Base-by-base conservation (phyloP, 23 red algal species). In the Cyanidium caldarium region DNA sequence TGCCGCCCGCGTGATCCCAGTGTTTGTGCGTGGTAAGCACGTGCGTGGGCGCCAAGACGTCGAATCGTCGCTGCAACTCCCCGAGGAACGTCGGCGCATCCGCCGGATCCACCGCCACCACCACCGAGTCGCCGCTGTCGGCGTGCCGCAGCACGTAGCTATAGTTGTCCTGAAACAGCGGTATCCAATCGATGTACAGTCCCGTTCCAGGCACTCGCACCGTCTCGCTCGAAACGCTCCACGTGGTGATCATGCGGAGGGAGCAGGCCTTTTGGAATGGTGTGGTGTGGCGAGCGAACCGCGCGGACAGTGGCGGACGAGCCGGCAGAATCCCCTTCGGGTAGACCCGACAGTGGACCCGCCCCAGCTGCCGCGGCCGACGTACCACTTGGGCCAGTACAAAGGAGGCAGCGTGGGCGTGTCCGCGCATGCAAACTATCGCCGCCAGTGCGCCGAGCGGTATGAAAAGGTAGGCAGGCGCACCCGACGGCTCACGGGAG, bases 1-100 rank as follows among this genome's bases (percentile, higher is more conserved):
- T 98, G 39, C 92, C 92, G 16, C 80, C 84, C 3, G 92, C 79
- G 72, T 98, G 92, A 80, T 98, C 92, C 79, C 80, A 85, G 61
- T 98, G 92, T 17, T 87, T 80, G 51, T 98, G 92, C 35, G 92
- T 98, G 16, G 70, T 81, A 34, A 88, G 76, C 0, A 87, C 65
- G 12, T 82, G 73, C 0, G 80, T 88, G 7, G 87, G 65, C 25
- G 75, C 56, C 29, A 69, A 7, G 66, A 35, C 33, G 70, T 58
- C 14, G 51, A 41, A 25, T 58, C 72, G 10, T 72, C 80, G 20
- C 76, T 65, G 37, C 5, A 61, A 25, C 10, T 61, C 7, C 21
- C 65, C 66, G 34, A 88, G 40, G 33, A 98, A 61, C 67, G 65
- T 80, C 17, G 44, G 7, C 19, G 84, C 78, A 33, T 88, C 79